phyloP scores from a whole-genome alignment of 371 early-diverging fungal genomes.

The Syncephalastrum monosporum region DNA sequence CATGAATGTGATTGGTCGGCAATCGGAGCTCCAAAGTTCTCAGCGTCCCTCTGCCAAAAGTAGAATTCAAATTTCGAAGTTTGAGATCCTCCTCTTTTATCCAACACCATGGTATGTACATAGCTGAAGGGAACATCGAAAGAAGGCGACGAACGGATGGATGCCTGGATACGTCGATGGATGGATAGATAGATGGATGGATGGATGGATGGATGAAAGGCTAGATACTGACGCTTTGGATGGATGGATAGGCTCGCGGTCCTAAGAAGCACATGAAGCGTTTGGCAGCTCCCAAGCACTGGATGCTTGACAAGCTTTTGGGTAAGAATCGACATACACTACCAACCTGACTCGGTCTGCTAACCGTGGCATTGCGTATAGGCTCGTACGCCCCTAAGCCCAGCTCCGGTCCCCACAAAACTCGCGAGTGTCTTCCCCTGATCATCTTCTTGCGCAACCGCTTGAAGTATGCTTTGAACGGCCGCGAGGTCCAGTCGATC shows the following conservation, averaged over 20 bases:
- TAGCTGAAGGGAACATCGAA: too few species aligned
- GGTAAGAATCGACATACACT: conserved; percentile 23
- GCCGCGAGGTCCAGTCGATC: conserved; percentile 97
- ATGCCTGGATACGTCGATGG: background rate
- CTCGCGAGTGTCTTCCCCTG: conserved; percentile 98
- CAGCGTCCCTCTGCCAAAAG: too few species aligned
- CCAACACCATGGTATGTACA: too few species aligned
- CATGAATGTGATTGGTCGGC: too few species aligned
- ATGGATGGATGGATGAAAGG: conserved; percentile 9
- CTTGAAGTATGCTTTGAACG: conserved; percentile 98
- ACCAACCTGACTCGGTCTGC: background rate
- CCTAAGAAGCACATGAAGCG: conserved; percentile 99
- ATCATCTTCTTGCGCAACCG: conserved; percentile 98
- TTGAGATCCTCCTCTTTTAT: too few species aligned
- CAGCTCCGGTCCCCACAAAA: conserved; percentile 99
- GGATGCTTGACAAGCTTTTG: conserved; percentile 99
- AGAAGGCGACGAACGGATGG: too few species aligned
- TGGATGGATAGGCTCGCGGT: conserved; percentile 86
- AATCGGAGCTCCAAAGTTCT: too few species aligned
- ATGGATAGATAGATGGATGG: conserved; percentile 12
- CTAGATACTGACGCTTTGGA: conserved; percentile 2
- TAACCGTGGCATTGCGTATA: conserved; percentile 8
- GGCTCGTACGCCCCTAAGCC: conserved; percentile 93
- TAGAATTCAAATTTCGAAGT: too few species aligned
- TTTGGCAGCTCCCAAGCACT: conserved; percentile 99